These are phyloP conservation scores for Sherardia arvensis DNA, from an alignment of 257 asterid species.

Conservation along the genomic window DNA sequence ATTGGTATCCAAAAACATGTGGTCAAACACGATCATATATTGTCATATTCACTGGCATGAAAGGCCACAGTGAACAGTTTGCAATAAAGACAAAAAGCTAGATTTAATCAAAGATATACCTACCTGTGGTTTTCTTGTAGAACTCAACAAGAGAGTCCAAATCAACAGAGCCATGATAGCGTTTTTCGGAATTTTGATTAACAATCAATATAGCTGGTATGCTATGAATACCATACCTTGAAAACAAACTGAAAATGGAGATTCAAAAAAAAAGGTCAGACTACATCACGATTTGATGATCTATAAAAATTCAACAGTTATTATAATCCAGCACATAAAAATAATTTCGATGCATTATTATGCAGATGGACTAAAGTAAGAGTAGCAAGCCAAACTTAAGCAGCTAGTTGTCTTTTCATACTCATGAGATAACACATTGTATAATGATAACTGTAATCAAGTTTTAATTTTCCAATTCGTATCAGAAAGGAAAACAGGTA, in stretches of 20 bases:
- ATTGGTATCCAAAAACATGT: background rate
- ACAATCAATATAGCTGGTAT: conserved; percentile 50
- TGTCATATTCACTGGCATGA: background rate
- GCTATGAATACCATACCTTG: conserved; percentile 65
- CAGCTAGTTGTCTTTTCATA: background rate
- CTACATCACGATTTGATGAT: background rate
- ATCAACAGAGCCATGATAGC: conserved; percentile 50
- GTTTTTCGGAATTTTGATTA: conserved; percentile 30
- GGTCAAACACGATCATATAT: background rate
- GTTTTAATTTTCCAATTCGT: background rate
- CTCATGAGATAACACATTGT: background rate
- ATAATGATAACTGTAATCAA: no score
- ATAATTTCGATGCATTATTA: background rate
- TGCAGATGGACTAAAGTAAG: background rate
- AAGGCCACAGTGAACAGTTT: background rate
- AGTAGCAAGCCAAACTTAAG: background rate
- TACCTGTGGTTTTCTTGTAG: conserved; percentile 62
- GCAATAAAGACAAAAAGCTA: background rate
- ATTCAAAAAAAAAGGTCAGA: conserved; percentile 13
- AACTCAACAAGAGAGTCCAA: conserved; percentile 36
- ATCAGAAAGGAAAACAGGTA: background rate
- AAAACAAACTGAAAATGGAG: conserved; percentile 44
- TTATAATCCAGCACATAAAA: background rate
- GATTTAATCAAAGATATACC: background rate
- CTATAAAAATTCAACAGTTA: background rate